Percentiles rank a stretch among this genome's conserved stretches.
phyloP scores from a whole-genome alignment of 75 land plant genomes.

The Selaginella moellendorffii region DNA sequence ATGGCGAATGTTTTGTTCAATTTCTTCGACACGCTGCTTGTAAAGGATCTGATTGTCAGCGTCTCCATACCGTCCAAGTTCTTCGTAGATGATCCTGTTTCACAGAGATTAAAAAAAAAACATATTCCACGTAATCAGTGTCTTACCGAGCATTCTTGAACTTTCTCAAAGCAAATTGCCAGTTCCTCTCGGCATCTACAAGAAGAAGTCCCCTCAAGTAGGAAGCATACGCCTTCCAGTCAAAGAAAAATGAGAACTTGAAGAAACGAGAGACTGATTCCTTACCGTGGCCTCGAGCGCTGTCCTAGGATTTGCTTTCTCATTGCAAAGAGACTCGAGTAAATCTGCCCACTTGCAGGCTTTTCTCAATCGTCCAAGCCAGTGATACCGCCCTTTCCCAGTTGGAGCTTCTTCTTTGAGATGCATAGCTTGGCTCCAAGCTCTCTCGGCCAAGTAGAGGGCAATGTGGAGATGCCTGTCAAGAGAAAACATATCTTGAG shows the following conservation, averaged over 20 bases:
- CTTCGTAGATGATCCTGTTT: conserved; percentile 74
- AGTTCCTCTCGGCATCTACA: conserved; percentile 73
- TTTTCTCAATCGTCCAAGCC: conserved; percentile 69
- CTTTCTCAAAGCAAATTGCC: conserved; percentile 66
- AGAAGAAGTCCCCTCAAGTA: conserved; percentile 76
- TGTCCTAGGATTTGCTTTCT: conserved; percentile 83
- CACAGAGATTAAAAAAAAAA: neutral
- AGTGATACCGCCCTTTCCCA: conserved; percentile 54
- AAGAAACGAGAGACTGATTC: neutral
- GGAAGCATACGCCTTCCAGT: conserved; percentile 84
- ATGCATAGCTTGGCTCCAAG: conserved; percentile 98
- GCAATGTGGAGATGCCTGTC: conserved; percentile 76
- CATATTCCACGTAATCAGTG: neutral
- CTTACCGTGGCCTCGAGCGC: conserved; percentile 88
- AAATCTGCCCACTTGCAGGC: conserved; percentile 84
- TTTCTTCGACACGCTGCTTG: conserved; percentile 84
- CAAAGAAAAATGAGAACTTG: neutral
- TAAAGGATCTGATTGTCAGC: conserved; percentile 88
- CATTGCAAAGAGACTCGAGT: conserved; percentile 63
- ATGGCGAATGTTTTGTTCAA: conserved; percentile 77
- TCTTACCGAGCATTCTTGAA: conserved; percentile 75
- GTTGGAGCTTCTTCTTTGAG: conserved; percentile 46
- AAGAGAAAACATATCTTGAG: neutral
- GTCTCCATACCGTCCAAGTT: conserved; percentile 91
- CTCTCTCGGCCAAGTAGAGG: conserved; percentile 90